A percentile compares a stretch with the other conserved stretches of the same genome.
These are phyloP conservation scores for Solanum okadae DNA, from an alignment of 257 asterid genomes.

Conservation along the genomic window DNA sequence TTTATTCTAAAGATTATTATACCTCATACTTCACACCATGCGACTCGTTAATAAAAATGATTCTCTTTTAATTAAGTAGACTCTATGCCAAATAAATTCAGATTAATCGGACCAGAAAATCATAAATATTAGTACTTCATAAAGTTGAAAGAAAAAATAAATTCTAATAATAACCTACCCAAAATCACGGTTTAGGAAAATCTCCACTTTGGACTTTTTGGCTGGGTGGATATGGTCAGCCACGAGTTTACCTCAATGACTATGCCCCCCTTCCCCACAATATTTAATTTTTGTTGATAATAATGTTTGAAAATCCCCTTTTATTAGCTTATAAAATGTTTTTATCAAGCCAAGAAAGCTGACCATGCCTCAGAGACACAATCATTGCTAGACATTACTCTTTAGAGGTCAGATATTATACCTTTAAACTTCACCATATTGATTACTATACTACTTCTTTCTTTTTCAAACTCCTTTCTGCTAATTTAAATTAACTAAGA, in stretches of 20 bases:
- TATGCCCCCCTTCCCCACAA: neutral
- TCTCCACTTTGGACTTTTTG: slow-evolving; percentile 44
- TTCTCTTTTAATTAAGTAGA: neutral
- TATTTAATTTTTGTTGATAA: neutral
- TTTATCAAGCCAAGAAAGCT: slow-evolving; percentile 20
- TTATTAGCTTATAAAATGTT: neutral
- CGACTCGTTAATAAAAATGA: neutral
- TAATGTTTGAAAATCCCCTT: neutral
- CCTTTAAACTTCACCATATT: slow-evolving; percentile 21
- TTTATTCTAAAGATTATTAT: too few species aligned
- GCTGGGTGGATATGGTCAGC: slow-evolving; percentile 4
- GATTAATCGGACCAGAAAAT: neutral
- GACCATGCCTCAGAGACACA: slow-evolving; percentile 41
- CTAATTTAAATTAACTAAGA: neutral
- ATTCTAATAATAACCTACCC: neutral
- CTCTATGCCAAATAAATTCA: neutral
- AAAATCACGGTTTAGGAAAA: slow-evolving; percentile 36
- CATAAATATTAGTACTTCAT: neutral
- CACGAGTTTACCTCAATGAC: slow-evolving; percentile 5
- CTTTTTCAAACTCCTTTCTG: slow-evolving; percentile 3
- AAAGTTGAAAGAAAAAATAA: neutral
- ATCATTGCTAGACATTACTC: slow-evolving; percentile 39
- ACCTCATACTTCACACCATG: too few species aligned
- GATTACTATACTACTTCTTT: neutral
- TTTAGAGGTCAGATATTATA: slow-evolving; percentile 16